Evolutionary conservation across 2,329 filamentous ascomycete species (phyloP).

Genomic region (Curvularia hawaiiensis): DNA sequence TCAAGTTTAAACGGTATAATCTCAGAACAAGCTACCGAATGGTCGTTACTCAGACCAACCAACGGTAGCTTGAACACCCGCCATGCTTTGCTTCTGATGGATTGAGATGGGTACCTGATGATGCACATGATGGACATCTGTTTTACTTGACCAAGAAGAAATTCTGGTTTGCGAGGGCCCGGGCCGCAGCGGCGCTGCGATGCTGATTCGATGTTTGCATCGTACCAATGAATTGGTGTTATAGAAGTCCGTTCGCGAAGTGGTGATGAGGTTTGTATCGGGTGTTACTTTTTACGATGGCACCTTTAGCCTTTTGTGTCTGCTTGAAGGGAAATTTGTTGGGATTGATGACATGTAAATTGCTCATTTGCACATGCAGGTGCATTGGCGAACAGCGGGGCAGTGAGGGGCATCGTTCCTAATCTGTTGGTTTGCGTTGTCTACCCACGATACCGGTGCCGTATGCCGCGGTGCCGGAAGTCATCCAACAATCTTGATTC

Average conservation of each 20-base stretch:
- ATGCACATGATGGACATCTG: conserved; percentile 14
- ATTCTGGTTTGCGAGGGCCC: conserved; percentile 8
- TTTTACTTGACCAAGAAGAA: conserved; percentile 19
- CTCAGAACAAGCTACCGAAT: conserved; percentile 23
- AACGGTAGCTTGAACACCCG: conserved; percentile 23
- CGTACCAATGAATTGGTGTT: conserved; percentile 14
- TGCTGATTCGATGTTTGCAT: conserved; percentile 21
- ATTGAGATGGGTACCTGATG: conserved; percentile 27
- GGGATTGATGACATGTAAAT: conserved; percentile 5
- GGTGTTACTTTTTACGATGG: conserved; percentile 6
- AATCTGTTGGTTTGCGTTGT: conserved; percentile 6
- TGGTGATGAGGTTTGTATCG: not conserved
- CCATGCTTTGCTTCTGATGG: conserved; percentile 29
- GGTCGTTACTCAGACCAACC: not conserved
- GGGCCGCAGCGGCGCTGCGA: not conserved
- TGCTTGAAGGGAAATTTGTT: not conserved
- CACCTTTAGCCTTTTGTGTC: not conserved
- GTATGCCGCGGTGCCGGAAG: too few relatives aligned
- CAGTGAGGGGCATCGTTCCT: conserved; percentile 18
- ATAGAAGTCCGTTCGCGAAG: not conserved
- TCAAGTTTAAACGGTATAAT: conserved; percentile 77
- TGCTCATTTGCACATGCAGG: conserved; percentile 13
- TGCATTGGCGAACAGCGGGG: conserved; percentile 17
- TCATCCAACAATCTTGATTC: not conserved
- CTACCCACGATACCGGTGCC: not conserved